Evolutionary conservation across 805 yeast genomes (phyloP).

Genomic region (Maudiozyma turicensis): DNA sequence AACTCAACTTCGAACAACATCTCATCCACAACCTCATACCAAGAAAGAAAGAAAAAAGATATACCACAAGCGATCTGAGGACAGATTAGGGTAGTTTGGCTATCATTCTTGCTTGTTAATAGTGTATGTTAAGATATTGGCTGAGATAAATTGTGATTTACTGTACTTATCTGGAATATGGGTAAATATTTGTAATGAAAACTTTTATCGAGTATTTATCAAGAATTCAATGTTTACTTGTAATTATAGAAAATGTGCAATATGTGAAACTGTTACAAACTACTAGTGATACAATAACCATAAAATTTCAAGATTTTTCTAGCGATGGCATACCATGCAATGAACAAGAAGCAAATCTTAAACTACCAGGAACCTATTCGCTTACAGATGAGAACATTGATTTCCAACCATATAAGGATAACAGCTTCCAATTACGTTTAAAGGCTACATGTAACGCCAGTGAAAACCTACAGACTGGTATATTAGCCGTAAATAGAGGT

Average conservation of each 20-base stretch:
- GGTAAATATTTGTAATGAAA: neutral
- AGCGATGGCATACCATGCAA: neutral
- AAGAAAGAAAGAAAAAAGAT: no score
- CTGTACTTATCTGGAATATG: no score
- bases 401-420: slow-evolving; percentile 1
- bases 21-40: no score
- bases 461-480: no score
- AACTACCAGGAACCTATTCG: slow-evolving; percentile 6
- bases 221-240: slow-evolving; percentile 11
- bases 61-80: no score
- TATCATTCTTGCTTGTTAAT: no score
- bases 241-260: slow-evolving; percentile 11
- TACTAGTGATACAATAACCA: neutral
- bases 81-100: no score
- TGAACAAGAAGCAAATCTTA: neutral
- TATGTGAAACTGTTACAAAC: neutral
- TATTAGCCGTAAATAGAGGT: no score
- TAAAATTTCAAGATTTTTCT: neutral
- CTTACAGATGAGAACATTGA: neutral
- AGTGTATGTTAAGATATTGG: no score
- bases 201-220: slow-evolving; percentile 8
- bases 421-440: slow-evolving; percentile 6
- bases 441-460: neutral
- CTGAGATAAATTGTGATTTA: neutral
- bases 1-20: no score